Base-by-base conservation (phyloP, 306 rosid genomes). In the Astragalus glycyphyllos region DNA sequence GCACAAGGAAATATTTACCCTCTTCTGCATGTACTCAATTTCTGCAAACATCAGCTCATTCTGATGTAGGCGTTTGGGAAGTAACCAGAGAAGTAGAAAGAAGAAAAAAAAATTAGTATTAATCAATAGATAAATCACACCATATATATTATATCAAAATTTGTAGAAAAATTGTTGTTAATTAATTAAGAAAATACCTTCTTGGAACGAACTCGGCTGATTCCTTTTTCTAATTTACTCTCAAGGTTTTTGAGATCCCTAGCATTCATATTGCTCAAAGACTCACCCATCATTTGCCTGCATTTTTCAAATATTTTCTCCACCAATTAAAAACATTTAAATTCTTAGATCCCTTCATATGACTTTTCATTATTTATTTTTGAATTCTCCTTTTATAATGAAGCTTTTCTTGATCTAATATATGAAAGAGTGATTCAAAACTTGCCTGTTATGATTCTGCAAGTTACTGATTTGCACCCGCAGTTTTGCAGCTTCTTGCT, bases 11-110 rank as follows among this genome's bases (percentile, higher is more conserved):
- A 10, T 8, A 29, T 6, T 69, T 80, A 83, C 87, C 84, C 80
- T 83, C 26, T 89, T 89, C 60, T 89, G 92, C 97, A 92, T 89
- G 85, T 84, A 84, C 79, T 92, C 96, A 73, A 92, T 80, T 76
- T 92, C 97, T 13, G 89, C 82, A 74, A 92, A 84, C 42, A 89
- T 70, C 73, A 87, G 81, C 86, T 93, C 98, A 32, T 90, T 90
- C 98, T 92, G 93, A 47, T 58, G 42, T 42, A 2, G 15, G 29
- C 11, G 59, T 44, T 54, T 12, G 46, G 55, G n/a, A 72, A 26
- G 10, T 57, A 31, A 17, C 35, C 63, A 78, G 66, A 44, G 55
- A 77, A 20, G 29, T 15, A 65, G 9, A 40, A 40, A 11, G 7
- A 58, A 58, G 11, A 44, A 15, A 15, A n/a, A n/a, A 41, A 40